Conservation (phyloP, 2,329 filamentous ascomycete genomes). For the Dothistroma septosporum region DNA sequence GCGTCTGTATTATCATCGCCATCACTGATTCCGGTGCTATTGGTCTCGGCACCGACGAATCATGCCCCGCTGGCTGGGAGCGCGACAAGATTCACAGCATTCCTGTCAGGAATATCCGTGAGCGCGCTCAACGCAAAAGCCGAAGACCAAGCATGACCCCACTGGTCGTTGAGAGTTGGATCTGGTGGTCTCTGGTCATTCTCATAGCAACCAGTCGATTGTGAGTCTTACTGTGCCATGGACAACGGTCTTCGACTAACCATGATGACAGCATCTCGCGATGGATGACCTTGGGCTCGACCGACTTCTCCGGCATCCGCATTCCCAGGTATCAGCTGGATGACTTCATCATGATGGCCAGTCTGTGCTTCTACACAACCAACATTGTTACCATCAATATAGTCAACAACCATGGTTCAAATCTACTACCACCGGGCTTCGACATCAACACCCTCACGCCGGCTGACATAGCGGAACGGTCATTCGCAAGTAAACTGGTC, state of each 20-base stretch:
- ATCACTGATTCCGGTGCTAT: background rate
- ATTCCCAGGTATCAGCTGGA: conserved; percentile 51
- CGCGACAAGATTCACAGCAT: conserved; percentile 7
- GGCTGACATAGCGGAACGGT: conserved; percentile 24
- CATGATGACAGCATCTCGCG: conserved; percentile 39
- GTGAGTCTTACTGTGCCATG: conserved; percentile 30
- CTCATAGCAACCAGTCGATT: conserved; percentile 40
- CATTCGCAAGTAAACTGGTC: conserved; percentile 38
- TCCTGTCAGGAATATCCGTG: conserved; percentile 11
- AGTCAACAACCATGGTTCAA: conserved; percentile 40
- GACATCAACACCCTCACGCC: conserved; percentile 41
- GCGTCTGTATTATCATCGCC: background rate
- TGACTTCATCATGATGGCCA: conserved; percentile 55
- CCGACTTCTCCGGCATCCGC: background rate
- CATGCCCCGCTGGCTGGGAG: conserved; percentile 11
- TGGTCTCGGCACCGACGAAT: background rate
- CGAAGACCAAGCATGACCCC: conserved; percentile 26
- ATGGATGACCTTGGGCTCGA: conserved; percentile 44
- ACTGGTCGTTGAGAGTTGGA: conserved; percentile 45
- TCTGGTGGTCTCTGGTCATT: conserved; percentile 38
- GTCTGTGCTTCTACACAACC: conserved; percentile 47
- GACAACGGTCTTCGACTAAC: background rate
- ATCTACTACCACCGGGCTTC: conserved; percentile 44
- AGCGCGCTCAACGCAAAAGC: background rate
- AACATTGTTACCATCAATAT: conserved; percentile 48